A percentile compares a stretch with the other conserved stretches of the same genome.
phyloP scores from a whole-genome alignment of 176 grass and related monocot genomes.

The Thinopyrum elongatum region DNA sequence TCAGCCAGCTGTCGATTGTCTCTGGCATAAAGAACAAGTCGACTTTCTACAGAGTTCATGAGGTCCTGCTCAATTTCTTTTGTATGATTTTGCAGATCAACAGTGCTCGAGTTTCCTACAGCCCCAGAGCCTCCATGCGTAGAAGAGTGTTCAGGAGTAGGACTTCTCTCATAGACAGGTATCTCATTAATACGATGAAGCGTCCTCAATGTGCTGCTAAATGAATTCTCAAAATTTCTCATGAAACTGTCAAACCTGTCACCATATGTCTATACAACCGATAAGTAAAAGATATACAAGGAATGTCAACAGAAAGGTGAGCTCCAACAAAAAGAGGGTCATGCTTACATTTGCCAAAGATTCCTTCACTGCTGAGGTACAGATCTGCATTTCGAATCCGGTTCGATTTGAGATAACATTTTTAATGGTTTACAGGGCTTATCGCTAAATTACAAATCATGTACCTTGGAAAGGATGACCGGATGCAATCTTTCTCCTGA shows the following conservation, averaged over 20 bases:
- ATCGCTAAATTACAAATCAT: slow-evolving; percentile 14
- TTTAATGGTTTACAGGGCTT: not conserved
- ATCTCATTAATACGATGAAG: slow-evolving; percentile 67
- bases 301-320: not conserved
- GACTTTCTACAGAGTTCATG: slow-evolving; percentile 29
- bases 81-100: slow-evolving; percentile 10
- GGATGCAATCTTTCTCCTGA: slow-evolving; percentile 51
- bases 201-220: slow-evolving; percentile 85
- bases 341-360: slow-evolving; percentile 82
- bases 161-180: slow-evolving; percentile 35
- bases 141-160: slow-evolving; percentile 33
- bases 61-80: slow-evolving; percentile 8
- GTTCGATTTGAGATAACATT: not conserved
- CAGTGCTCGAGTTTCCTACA: slow-evolving; percentile 28
- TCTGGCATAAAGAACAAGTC: slow-evolving; percentile 49
- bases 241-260: slow-evolving; percentile 72
- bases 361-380: slow-evolving; percentile 84
- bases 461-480: slow-evolving; percentile 60
- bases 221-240: slow-evolving; percentile 94
- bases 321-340: not conserved
- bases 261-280: slow-evolving; percentile 75
- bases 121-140: slow-evolving; percentile 19
- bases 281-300: not conserved
- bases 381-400: slow-evolving; percentile 53
- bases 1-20: slow-evolving; percentile 42